phyloP scores from a whole-genome alignment of 495 filamentous ascomycete species.

The Copromyces sp. region DNA sequence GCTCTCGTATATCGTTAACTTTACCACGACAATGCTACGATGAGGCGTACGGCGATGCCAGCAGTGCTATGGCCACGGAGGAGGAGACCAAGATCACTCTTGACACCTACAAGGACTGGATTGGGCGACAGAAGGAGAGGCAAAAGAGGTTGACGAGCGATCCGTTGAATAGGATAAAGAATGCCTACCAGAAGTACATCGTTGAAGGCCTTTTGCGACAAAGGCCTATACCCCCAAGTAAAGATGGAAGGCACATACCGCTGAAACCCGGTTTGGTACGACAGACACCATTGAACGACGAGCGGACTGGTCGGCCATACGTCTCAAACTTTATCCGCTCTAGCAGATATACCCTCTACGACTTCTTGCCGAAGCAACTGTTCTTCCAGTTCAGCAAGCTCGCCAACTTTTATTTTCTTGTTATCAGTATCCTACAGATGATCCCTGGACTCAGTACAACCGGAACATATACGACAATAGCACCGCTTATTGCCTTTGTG shows the following conservation, averaged over 20 bases:
- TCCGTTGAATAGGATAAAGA: conserved; percentile 10
- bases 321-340: conserved; percentile 72
- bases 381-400: conserved; percentile 86
- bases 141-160: conserved; percentile 7
- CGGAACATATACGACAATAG: conserved; percentile 77
- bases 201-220: conserved; percentile 36
- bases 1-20: conserved; percentile 15
- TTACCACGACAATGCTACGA: conserved; percentile 19
- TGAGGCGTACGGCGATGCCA: conserved; percentile 12
- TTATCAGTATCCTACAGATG: conserved; percentile 81
- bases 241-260: conserved; percentile 55
- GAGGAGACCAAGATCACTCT: conserved; percentile 14
- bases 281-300: conserved; percentile 49
- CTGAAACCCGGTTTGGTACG: conserved; percentile 33
- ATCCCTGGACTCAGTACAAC: conserved; percentile 82
- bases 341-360: conserved; percentile 75
- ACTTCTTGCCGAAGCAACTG: conserved; percentile 80
- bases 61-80: conserved; percentile 4
- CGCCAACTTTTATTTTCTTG: conserved; percentile 85
- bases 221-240: conserved; percentile 33
- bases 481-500: conserved; percentile 76
- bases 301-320: conserved; percentile 64
- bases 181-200: conserved; percentile 29
- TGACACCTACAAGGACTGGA: conserved; percentile 15
- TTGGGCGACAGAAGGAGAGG: conserved; percentile 11